These are phyloP conservation scores for Rhodotorula sp. DNA, from an alignment of 1,284 basidiomycete genomes.

Conservation along the genomic window DNA sequence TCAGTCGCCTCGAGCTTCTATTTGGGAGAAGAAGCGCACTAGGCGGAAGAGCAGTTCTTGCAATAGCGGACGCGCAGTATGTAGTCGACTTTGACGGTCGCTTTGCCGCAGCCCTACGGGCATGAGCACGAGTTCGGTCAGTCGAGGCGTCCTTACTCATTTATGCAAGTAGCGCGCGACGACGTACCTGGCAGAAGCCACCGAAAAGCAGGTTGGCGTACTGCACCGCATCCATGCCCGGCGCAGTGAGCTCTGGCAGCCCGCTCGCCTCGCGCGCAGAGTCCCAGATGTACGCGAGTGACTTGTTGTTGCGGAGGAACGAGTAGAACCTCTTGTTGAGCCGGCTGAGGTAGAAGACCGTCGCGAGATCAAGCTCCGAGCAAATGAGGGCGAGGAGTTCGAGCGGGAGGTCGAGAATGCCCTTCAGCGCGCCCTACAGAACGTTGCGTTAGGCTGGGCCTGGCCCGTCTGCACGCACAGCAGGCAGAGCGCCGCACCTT, in stretches of 20 bases:
- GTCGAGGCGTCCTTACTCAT: too few relatives aligned
- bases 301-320: constrained; percentile 3
- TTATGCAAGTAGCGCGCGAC: rapidly evolving
- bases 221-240: not conserved
- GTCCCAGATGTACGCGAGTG: constrained; percentile 2
- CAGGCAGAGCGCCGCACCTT: not conserved
- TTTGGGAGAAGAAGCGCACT: too few relatives aligned
- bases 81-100: constrained; percentile 13
- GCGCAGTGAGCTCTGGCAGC: not conserved
- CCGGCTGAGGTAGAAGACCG: constrained; percentile 4
- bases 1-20: rapidly evolving
- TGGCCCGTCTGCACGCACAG: not conserved
- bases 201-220: constrained; percentile 1
- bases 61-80: not conserved
- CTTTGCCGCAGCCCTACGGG: not conserved
- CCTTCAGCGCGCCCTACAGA: not conserved
- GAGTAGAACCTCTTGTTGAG: constrained; percentile 1
- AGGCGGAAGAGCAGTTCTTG: not conserved
- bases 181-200: not conserved
- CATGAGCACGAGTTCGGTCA: too few relatives aligned
- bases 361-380: constrained; percentile 3
- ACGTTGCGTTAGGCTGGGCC: too few relatives aligned
- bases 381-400: not conserved
- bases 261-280: constrained; percentile 12
- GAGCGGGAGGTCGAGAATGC: constrained; percentile 11